Base-by-base conservation (phyloP, 208 protist genomes). In the Trypanosoma conorhini region DNA sequence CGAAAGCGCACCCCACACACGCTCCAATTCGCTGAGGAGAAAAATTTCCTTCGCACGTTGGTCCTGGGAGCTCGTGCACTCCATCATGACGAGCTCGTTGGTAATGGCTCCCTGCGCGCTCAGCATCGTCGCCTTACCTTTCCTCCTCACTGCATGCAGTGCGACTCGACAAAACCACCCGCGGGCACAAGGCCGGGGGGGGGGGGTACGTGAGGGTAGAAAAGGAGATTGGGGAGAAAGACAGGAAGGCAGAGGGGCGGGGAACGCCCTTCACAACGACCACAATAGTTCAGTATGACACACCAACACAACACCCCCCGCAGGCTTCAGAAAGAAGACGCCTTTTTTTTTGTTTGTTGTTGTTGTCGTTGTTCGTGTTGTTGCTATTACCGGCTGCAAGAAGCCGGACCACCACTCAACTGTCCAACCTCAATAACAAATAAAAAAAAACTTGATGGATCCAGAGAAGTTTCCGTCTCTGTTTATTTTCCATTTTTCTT, bases 1-100 rank as follows among this genome's bases (percentile, higher is more conserved):
- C 51, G 82, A 76, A 31, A 94, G 70, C 26, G 91, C 74, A 31
- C 85, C 85, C 89, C 91, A 96, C 8, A 87, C 83, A 35, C 90
- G 87, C 61, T 96, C 87, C 42, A 94, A 68, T 62, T 96, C 91
- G 54, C 81, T 92, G 60, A 96, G 62, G 30, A 96, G 76, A 56
- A 96, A 96, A 44, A 96, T 79, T 26, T 80, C 82, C 28, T 64
- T 79, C 62, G 72, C 77, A 50, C 73, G 35, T n/a, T 44, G 65
- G 30, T 85, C 83, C 62, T 94, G 91, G 15, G 82, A 83, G n/a
- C 74, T 70, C 7, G 88, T 85, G 58, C 88, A 94, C 80, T 96
- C 91, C 15, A 94, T 73, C 74, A 96, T 91, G 22, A 88, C 85
- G 35, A 86, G 77, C 52, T 86, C 83, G 24, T 83, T 94, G 21